Evolutionary conservation across 805 yeast species (phyloP).

Genomic region (Nakazawaea populi): DNA sequence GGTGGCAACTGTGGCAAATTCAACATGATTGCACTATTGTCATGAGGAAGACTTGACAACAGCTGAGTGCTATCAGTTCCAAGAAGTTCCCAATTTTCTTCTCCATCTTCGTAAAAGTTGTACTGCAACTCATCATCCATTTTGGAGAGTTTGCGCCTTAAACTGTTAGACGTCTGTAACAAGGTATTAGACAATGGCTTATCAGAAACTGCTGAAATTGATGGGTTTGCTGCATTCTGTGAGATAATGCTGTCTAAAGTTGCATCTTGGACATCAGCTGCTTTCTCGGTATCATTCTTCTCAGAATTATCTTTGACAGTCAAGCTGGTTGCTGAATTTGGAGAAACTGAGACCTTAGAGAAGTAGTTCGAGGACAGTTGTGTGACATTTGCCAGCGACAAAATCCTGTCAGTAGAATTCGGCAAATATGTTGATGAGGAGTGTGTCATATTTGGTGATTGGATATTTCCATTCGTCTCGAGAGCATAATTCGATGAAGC

Average conservation of each 20-base stretch:
- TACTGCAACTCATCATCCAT: slow-evolving; percentile 1
- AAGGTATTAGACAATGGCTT: background rate
- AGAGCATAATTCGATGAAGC: background rate
- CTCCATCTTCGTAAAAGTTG: slow-evolving; percentile 17
- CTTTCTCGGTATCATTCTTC: no score
- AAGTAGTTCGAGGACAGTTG: no score
- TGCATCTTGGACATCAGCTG: no score
- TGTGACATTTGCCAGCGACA: no score
- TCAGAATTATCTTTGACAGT: no score
- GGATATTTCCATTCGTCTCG: background rate
- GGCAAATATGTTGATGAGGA: background rate
- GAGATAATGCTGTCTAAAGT: no score
- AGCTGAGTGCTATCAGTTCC: background rate
- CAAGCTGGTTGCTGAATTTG: no score
- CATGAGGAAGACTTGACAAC: background rate
- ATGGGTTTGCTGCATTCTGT: no score
- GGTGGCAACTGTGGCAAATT: background rate
- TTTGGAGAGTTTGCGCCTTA: slow-evolving; percentile 5
- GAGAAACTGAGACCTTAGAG: no score
- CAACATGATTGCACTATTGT: background rate
- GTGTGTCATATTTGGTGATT: background rate
- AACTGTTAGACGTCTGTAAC: slow-evolving; percentile 9
- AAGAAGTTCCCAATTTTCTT: slow-evolving; percentile 20
- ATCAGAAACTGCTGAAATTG: background rate
- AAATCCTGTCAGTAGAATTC: no score